Base-by-base conservation (phyloP, 352 stramenopile genomes). In the Phytopythium vexans region DNA sequence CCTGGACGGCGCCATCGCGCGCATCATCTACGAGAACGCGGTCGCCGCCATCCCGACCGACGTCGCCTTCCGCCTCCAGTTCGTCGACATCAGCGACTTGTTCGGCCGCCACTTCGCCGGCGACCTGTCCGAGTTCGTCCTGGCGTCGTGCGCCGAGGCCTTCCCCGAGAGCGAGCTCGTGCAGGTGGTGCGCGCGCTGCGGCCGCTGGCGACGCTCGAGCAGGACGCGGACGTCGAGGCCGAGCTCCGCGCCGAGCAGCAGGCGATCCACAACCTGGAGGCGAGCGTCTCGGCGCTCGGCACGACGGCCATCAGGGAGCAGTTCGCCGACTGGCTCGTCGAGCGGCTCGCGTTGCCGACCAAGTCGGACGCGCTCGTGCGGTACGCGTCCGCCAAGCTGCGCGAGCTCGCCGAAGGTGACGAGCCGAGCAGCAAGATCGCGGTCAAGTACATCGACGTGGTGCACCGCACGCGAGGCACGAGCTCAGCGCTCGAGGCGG, bases 1-100 rank as follows among this genome's bases (percentile, higher is more conserved):
- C 49, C 64, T 93, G 21, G 68, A 92, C n/a, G 85, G 82, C 36
- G 85, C 81, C 8, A 95, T 95, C 52, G 77, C 83, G 11, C 86
- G 86, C 43, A 89, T 95, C 50, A 75, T 93, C 41, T 95, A 81
- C 74, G 66, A 68, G 33, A 93, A 88, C 48, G 85, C 85, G 5
- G 65, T 93, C 34, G 59, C 60, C 3, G 64, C 75, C 9, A 90
- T 92, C 44, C 48, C 73, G 4, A 47, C 79, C 12, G 72, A 89
- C 41, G 74, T 89, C 27, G 52, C 63, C 7, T 95, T 95, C 57
- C 82, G 81, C 37, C 72, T 95, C 4, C 45, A 77, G 52, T 93
- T 95, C 54, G 62, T 95, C 27, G 64, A 72, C 39, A 92, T 92
- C 54, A 78, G 73, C 36, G 77, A 95, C 50, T 63, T 92, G 33